A percentile compares a stretch with the other conserved stretches of the same genome.
These are phyloP conservation scores for Macaranga tanarius DNA, from an alignment of 441 rosid genomes.

Conservation along the genomic window DNA sequence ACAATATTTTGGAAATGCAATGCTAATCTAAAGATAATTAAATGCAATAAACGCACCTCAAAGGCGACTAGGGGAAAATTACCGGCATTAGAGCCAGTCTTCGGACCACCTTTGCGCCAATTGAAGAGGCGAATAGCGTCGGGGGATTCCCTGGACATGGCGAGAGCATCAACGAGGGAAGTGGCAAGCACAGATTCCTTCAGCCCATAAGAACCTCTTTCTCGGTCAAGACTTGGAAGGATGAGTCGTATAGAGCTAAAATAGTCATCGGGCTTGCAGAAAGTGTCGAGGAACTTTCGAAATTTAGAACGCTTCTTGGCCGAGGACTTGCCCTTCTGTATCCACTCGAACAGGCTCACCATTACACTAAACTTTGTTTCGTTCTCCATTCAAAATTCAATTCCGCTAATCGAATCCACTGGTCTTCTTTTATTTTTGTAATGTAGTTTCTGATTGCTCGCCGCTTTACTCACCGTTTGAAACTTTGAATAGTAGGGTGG, in stretches of 20 bases:
- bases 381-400: slow-evolving; percentile 40
- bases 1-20: too few relatives aligned
- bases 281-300: slow-evolving; percentile 87
- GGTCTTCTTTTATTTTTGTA: too few relatives aligned
- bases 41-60: slow-evolving; percentile 39
- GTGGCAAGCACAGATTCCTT: slow-evolving; percentile 88
- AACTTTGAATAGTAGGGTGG: too few relatives aligned
- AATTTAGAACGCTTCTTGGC: slow-evolving; percentile 82
- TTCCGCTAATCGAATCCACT: too few relatives aligned
- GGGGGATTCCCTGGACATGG: slow-evolving; percentile 76
- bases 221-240: slow-evolving; percentile 81
- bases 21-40: too few relatives aligned
- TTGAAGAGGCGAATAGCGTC: slow-evolving; percentile 86
- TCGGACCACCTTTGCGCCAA: slow-evolving; percentile 94
- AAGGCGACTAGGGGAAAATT: slow-evolving; percentile 78
- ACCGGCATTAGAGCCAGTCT: slow-evolving; percentile 76
- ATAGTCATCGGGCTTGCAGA: slow-evolving; percentile 73
- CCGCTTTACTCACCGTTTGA: too few relatives aligned
- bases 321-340: slow-evolving; percentile 63
- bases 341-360: slow-evolving; percentile 86
- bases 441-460: too few relatives aligned
- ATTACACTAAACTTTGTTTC: slow-evolving; percentile 65
- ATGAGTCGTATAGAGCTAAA: slow-evolving; percentile 74
- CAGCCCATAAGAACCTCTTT: slow-evolving; percentile 89
- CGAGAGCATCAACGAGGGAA: slow-evolving; percentile 80